phyloP scores from a whole-genome alignment of 2,329 filamentous ascomycete genomes.

The Epichloe bromicola region DNA sequence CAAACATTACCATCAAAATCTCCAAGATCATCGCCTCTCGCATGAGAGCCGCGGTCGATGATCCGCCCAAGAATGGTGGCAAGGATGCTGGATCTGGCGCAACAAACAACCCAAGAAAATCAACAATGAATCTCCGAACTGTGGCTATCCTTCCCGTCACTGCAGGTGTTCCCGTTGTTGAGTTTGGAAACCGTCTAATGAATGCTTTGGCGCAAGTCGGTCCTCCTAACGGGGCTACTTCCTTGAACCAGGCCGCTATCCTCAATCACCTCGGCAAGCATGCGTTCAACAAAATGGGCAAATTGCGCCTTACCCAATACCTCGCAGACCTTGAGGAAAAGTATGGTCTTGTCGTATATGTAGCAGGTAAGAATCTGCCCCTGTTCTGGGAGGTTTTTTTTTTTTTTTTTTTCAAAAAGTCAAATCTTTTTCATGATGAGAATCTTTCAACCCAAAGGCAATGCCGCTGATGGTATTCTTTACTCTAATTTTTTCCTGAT shows the following conservation, averaged over 20 bases:
- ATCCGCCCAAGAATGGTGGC: constrained; percentile 54
- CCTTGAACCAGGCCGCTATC: constrained; percentile 85
- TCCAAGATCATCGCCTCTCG: constrained; percentile 95
- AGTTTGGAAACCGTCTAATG: constrained; percentile 83
- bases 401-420: background rate
- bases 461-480: constrained; percentile 40
- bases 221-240: constrained; percentile 77
- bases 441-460: constrained; percentile 35
- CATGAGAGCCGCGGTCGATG: constrained; percentile 80
- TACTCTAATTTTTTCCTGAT: constrained; percentile 61
- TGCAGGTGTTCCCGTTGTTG: constrained; percentile 80
- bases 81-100: constrained; percentile 50
- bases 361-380: constrained; percentile 49
- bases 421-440: constrained; percentile 33
- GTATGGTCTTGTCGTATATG: constrained; percentile 87
- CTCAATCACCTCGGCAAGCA: constrained; percentile 90
- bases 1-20: constrained; percentile 96
- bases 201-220: constrained; percentile 83
- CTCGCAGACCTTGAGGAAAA: constrained; percentile 94
- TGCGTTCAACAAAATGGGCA: constrained; percentile 95
- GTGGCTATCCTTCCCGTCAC: constrained; percentile 88
- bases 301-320: constrained; percentile 89
- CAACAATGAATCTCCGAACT: constrained; percentile 82
- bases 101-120: constrained; percentile 49
- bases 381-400: background rate